Conservation (phyloP, 2,329 filamentous ascomycete species). For the Colletotrichum shisoi region DNA sequence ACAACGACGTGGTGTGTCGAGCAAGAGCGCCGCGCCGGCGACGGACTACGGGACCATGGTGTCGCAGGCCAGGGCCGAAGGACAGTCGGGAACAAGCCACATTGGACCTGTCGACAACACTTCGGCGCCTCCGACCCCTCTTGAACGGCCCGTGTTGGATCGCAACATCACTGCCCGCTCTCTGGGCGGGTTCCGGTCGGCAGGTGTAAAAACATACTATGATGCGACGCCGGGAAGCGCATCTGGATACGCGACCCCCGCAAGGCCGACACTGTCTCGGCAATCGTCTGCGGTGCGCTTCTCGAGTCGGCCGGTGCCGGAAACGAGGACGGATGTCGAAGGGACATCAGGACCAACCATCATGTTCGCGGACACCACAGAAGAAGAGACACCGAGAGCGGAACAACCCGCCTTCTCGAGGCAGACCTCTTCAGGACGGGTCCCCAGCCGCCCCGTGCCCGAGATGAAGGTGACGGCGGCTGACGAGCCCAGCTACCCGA, state of each 20-base stretch:
- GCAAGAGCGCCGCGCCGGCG: constrained; percentile 22
- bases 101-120: constrained; percentile 18
- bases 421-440: constrained; percentile 62
- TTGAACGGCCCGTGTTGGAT: constrained; percentile 31
- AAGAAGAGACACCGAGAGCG: constrained; percentile 45
- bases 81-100: constrained; percentile 30
- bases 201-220: constrained; percentile 31
- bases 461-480: constrained; percentile 66
- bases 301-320: constrained; percentile 75
- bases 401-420: constrained; percentile 52
- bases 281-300: constrained; percentile 68
- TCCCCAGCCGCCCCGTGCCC: constrained; percentile 70
- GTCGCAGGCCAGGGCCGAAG: constrained; percentile 35
- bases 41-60: constrained; percentile 44
- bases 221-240: constrained; percentile 18
- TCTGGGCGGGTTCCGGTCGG: constrained; percentile 24
- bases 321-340: constrained; percentile 70
- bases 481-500: constrained; percentile 59
- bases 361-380: constrained; percentile 69
- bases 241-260: constrained; percentile 41
- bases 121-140: constrained; percentile 33
- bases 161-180: constrained; percentile 35
- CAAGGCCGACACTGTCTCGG: constrained; percentile 59
- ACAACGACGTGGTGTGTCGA: constrained; percentile 36
- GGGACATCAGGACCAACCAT: constrained; percentile 74